Base-by-base conservation (phyloP, 208 protist genomes). In the Herpetomonas muscarum region DNA sequence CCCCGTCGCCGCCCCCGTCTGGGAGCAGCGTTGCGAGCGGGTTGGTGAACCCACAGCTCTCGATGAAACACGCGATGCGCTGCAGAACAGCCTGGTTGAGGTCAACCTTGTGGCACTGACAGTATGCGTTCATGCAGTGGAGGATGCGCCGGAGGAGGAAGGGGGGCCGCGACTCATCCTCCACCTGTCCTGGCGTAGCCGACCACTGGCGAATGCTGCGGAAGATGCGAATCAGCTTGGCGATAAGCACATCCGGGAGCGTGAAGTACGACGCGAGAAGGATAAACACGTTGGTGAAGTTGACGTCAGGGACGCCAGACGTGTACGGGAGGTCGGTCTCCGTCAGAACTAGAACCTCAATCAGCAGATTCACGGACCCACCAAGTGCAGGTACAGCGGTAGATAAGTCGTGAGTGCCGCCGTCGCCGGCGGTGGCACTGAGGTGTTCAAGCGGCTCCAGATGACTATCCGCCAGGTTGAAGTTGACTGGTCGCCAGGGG, bases 211-310 rank as follows among this genome's bases (percentile, higher is more conserved):
- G 55, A 13, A 87, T 65, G 46, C 64, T 76, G 52, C 76, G 75
- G 64, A 82, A 87, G 15, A 87, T 52, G 7, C 76, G 78, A 61
- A 87, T 87, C 31, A 87, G 56, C 49, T 75, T 73, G 37, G 69
- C 74, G 17, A 87, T 37, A 17, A 90, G 53, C 41, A 80, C 74
- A 42, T 86, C 79, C 3, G 76, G 61, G 42, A 76, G 34, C 22
- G 85, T 72, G 67, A 90, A 87, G 12, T 84, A 60, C 7, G 75
- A 84, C 17, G 75, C 67, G 9, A 86, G 57, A 17, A 82, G 56
- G 34, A 85, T 71, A 44, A 90, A 87, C 9, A 77, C 61, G 50
- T 81, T 84, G 12, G 79, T 90, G 66, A 76, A 85, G 65, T 80
- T 85, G 34, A 68, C 60, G 15, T 61, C 50, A 0, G 83, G 76